Evolutionary conservation across 768 basidiomycete genomes (phyloP), one percentile per base, ranked within the genome.

Genomic region (Chlorophyllum brunneum): DNA sequence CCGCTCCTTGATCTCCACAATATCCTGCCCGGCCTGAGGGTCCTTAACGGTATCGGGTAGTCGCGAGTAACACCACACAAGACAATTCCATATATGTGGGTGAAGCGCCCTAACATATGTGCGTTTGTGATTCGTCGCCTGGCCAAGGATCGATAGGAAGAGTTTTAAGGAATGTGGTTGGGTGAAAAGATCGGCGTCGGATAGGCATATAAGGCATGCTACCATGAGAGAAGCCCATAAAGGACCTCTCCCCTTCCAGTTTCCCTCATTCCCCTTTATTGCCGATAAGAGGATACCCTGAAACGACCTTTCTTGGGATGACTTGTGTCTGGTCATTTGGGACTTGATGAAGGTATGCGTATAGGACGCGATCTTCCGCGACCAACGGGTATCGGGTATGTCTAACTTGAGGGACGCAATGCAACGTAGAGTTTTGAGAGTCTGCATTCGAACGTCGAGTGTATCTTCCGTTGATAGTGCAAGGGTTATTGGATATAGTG

Each of bases 51-150:
- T 54, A 8, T 16, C 22, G 10, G 70, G 68, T 40, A 82, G 59
- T 15, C 70, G 71, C 16, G 72, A 64, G 53, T 77, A 82, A 1
- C 76, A 73, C 82, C 83, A 85, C 18, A 84, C 64, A 23, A 84
- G 66, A 46, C 77, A 72, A 46, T 67, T 70, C 82, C 82, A 86
- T 18, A 77, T 63, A 30, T 71, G 71, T 1, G 73, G 61, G 37
- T 75, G 71, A 6, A 80, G 63, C 15, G 65, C 60, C 10, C 67
- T 68, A 9, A 78, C 64, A 4, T 63, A 45, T 9, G 62, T 58
- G n/a, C 66, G 62, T 41, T 67, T 66, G 54, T 77, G 71, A 3
- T 44, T 58, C 16, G 66, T 58, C 2, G 73, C 55, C 24, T 62
- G 55, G 7, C 59, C 63, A 20, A 81, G 65, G 7, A 65, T 61